These are phyloP conservation scores for Helotiales sp. DNA, from an alignment of 2,329 filamentous ascomycete species.

Conservation along the genomic window DNA sequence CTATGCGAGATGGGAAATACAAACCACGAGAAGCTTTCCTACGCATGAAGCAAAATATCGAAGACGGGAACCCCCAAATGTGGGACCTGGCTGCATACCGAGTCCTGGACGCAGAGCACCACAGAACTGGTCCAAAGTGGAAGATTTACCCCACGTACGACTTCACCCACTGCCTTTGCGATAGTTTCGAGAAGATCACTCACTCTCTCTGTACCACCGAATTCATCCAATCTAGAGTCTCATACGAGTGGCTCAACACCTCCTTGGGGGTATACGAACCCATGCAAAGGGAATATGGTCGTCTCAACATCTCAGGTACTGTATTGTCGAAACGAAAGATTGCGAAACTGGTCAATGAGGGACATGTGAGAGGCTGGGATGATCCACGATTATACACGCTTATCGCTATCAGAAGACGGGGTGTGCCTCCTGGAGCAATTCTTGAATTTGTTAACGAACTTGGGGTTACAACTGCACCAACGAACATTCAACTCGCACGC, in stretches of 20 bases:
- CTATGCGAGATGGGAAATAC: constrained; percentile 91
- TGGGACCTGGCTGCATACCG: constrained; percentile 95
- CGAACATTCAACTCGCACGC: constrained; percentile 76
- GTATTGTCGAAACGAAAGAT: constrained; percentile 87
- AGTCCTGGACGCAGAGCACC: constrained; percentile 73
- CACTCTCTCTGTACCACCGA: constrained; percentile 94
- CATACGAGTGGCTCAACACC: constrained; percentile 89
- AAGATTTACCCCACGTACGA: constrained; percentile 95
- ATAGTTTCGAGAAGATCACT: constrained; percentile 89
- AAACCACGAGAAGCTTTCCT: constrained; percentile 80
- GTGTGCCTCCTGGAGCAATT: constrained; percentile 84
- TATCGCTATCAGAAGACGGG: constrained; percentile 78
- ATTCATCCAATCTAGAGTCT: constrained; percentile 80
- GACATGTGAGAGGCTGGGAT: constrained; percentile 84
- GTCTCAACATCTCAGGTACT: constrained; percentile 79
- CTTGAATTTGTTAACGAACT: constrained; percentile 89
- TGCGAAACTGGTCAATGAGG: constrained; percentile 72
- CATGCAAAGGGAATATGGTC: constrained; percentile 87
- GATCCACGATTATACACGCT: constrained; percentile 89
- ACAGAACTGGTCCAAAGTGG: constrained; percentile 81
- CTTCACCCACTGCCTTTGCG: constrained; percentile 86
- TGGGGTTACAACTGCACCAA: constrained; percentile 80
- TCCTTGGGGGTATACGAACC: constrained; percentile 81
- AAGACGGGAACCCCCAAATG: constrained; percentile 87
- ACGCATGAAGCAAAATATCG: constrained; percentile 90